Evolutionary conservation across 2,329 filamentous ascomycete genomes (phyloP), one percentile per base, ranked within the genome.

Genomic region (Cladosporium sp.): DNA sequence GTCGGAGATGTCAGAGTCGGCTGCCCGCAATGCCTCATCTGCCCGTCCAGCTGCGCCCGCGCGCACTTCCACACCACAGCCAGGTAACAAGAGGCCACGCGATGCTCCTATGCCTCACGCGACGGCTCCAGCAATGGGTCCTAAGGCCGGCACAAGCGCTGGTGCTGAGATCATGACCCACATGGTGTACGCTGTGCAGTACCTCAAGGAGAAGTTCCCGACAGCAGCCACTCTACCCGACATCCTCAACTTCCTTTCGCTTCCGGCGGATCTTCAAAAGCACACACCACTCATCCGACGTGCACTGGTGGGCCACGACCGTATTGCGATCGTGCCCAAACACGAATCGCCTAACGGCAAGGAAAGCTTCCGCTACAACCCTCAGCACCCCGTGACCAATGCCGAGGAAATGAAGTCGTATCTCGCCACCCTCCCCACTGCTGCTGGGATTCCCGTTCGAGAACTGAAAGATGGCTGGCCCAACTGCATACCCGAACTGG

Each of bases 401-500:
- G 85, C 86, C 59, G 86, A 88, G 37, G 85, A 91, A 66, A 83
- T 99, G 56, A 84, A 96, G 56, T 83, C 83, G 56, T 88, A 90
- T 70, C 83, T 99, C 32, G 91, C 96, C 74, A 80, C 82, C 55
- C 91, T 92, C 74, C 85, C 84, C 53, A 91, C 91, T 59, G 89
- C 90, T 1, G 85, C 88, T 63, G 91, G 90, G 12, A 83, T 97
- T 56, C 82, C 81, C 36, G 90, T 97, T 61, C 91, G 91, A 72
- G 91, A 97, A 67, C 82, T 99, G 61, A 96, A 96, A 75, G 94
- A 99, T 71, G 94, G 94, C 62, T 99, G 94, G 94, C 86, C 88
- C 22, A 87, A 88, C 66, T 95, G 91, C 68, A 86, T 92, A 60
- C 83, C 87, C 19, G 83, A 88, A 9, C 88, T 99, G 70, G 83